Percentiles rank a stretch among this genome's conserved stretches.
Conservation (phyloP, 768 basidiomycete species). For the Daedaleopsis sinensis region DNA sequence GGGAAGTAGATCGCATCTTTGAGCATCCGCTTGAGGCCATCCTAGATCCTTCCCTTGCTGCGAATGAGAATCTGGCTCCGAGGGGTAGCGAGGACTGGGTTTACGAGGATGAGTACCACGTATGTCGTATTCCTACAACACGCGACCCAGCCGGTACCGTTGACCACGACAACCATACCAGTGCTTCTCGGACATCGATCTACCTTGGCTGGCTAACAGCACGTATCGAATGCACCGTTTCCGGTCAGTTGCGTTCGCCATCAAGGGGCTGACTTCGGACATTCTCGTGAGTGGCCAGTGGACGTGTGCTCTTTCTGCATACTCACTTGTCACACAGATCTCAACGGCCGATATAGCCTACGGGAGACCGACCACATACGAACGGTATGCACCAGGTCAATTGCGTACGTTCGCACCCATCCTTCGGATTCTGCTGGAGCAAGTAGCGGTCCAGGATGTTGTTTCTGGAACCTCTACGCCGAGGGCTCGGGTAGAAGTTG, state of each 20-base stretch:
- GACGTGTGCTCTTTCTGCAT: not conserved
- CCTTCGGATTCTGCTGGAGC: slow-evolving; percentile 19
- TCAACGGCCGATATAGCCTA: slow-evolving; percentile 71
- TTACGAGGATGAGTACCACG: slow-evolving; percentile 73
- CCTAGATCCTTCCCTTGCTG: slow-evolving; percentile 58
- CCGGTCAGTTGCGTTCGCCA: slow-evolving; percentile 72
- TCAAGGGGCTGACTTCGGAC: slow-evolving; percentile 85
- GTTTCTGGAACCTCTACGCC: slow-evolving; percentile 21
- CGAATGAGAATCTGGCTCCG: slow-evolving; percentile 50
- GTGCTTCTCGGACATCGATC: slow-evolving; percentile 57
- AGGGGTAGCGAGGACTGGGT: slow-evolving; percentile 77
- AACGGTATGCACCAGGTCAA: slow-evolving; percentile 62
- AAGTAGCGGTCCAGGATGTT: not conserved
- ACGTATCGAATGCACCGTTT: slow-evolving; percentile 86
- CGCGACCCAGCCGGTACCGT: too few relatives aligned
- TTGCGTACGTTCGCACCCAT: slow-evolving; percentile 27
- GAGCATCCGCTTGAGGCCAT: slow-evolving; percentile 76
- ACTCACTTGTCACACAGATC: slow-evolving; percentile 45
- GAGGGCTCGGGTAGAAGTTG: slow-evolving; percentile 15
- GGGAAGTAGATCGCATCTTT: slow-evolving; percentile 82
- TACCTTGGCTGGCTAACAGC: slow-evolving; percentile 50
- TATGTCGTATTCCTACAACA: too few relatives aligned
- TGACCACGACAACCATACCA: slow-evolving; percentile 26
- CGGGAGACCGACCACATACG: slow-evolving; percentile 49
- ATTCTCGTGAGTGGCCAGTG: slow-evolving; percentile 59